Evolutionary conservation across 768 basidiomycete genomes (phyloP), one percentile per base, ranked within the genome.

Genomic region (Crucibulum laeve): DNA sequence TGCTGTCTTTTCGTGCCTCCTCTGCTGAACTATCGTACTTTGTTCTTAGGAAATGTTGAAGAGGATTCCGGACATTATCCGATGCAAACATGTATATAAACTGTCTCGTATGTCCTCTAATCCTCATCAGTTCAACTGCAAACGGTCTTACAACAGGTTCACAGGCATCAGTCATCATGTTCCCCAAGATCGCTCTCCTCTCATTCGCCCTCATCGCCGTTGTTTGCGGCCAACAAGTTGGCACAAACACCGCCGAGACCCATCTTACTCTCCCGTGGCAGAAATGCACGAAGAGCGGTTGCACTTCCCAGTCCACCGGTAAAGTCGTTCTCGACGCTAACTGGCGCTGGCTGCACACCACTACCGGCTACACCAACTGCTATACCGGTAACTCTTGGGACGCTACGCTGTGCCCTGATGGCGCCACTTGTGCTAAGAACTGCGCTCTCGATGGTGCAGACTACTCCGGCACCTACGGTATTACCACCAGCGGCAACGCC

Each of bases 351-450:
- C 54, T 73, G 30, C 73, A 77, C 58, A 53, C 55, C 30, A 63
- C 61, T 45, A 52, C 47, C 36, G 56, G 57, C 30, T 61, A 62
- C 62, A 65, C 60, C 43, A 69, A 69, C 61, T 70, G 77, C 55
- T 79, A 79, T 67, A 77, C 71, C 48, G 77, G 77, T 25, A 78
- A 79, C 66, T 55, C 64, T 13, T 81, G 76, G 76, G 65, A 79
- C 61, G 47, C 64, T 5, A 63, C 71, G 10, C 57, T 77, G 37
- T 81, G 78, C 67, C 69, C 76, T 26, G 69, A 74, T 52, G 59
- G 64, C 18, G 55, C 53, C 2, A 73, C 73, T 41, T 80, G 78
- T 56, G 72, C 76, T 7, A 6, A 47, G 14, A 67, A n/a, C n/a
- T n/a, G n/a, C n/a, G n/a, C n/a, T n/a, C n/a, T n/a, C n/a, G n/a